phyloP scores from a whole-genome alignment of 1,284 basidiomycete species.

The Golubevia sp. region DNA sequence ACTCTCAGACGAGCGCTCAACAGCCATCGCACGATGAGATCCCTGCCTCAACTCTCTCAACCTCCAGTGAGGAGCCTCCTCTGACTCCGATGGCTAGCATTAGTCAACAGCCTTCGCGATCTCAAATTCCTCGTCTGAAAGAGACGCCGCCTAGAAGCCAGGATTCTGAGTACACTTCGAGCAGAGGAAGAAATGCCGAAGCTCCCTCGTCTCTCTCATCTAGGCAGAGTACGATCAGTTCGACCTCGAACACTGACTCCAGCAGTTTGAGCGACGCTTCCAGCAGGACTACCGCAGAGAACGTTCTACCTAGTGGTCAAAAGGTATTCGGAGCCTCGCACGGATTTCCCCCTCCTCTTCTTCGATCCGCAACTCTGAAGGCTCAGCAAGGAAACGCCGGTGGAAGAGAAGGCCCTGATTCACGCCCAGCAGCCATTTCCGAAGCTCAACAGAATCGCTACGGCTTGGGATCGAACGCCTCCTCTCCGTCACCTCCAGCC shows the following conservation, averaged over 20 bases:
- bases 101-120: not conserved
- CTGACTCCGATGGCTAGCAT: not conserved
- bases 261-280: no score
- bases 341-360: constrained; percentile 2
- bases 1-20: not conserved
- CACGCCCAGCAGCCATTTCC: not conserved
- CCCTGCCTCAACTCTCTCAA: not conserved
- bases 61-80: not conserved
- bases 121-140: no score
- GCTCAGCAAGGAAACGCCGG: constrained; percentile 8
- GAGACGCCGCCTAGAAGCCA: no score
- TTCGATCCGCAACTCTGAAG: not conserved
- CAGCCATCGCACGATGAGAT: not conserved
- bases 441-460: not conserved
- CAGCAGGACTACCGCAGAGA: no score
- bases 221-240: no score
- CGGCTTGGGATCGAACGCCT: not conserved
- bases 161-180: no score
- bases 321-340: not conserved
- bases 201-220: no score
- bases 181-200: no score
- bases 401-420: constrained; percentile 3
- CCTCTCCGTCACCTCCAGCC: not conserved
- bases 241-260: no score
- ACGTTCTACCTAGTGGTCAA: no score